Evolutionary conservation across 208 protist genomes (phyloP), one percentile per base, ranked within the genome.

Genomic region (Herpetomonas samuelpessoai): DNA sequence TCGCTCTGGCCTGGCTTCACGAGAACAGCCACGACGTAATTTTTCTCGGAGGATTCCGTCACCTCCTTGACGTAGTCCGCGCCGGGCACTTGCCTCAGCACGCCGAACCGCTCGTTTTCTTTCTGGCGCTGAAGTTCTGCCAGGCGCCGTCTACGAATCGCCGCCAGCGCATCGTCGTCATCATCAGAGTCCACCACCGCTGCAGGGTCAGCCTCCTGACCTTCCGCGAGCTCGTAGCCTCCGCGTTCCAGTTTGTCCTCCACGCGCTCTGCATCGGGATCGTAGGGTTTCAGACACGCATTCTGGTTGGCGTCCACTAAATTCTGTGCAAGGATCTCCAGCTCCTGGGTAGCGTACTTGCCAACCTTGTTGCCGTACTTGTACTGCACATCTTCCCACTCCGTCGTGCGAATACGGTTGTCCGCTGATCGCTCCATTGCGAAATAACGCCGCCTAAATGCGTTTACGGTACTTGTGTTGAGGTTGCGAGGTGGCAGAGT

Each of bases 371-470:
- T 96, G 52, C 91, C 91, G 31, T 87, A 81, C 45, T 87, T 83
- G 76, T 95, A 96, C 66, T 96, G 91, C 45, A 95, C 64, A 61
- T 96, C 91, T 64, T 96, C 91, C 88, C 91, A 96, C 73, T 96
- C 86, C 10, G 88, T 93, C 2, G 91, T 96, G 47, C 71, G 83
- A 31, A 96, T 91, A 22, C 83, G 83, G 21, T 80, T 62, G 59
- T 93, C 79, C 0, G 91, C 91, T 9, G 66, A 79, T 12, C 91
- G 77, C 69, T 96, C 85, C 76, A 93, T 89, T 49, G 62, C 22
- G 12, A 19, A 4, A 48, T 6, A n/a, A n/a, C n/a, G n/a, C n/a
- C n/a, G n/a, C n/a, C n/a, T n/a, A n/a, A n/a, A n/a, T n/a, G n/a
- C n/a, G n/a, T n/a, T n/a, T n/a, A n/a, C n/a, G n/a, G n/a, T n/a